phyloP scores from a whole-genome alignment of 805 yeast genomes.

The Huiozyma sinensis region DNA sequence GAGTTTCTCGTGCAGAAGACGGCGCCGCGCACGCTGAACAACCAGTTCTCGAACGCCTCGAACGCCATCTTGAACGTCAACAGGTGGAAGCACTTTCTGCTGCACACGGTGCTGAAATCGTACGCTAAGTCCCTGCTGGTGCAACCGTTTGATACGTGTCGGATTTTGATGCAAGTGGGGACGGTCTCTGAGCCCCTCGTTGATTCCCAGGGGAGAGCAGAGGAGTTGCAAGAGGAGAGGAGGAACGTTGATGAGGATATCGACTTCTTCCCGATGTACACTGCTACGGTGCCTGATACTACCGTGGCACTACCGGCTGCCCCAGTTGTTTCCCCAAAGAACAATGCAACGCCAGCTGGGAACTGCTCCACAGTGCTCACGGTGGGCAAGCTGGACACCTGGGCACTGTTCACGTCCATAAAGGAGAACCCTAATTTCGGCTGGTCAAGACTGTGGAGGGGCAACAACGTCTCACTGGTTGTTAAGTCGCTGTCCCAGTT shows the following conservation, averaged over 20 bases:
- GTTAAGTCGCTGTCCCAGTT: not conserved
- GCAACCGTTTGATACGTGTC: not conserved
- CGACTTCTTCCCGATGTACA: slow-evolving; percentile 1
- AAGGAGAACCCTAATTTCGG: not conserved
- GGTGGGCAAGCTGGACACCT: not conserved
- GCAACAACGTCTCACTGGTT: no score
- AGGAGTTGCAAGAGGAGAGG: no score
- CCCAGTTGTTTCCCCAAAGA: not conserved
- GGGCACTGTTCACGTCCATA: not conserved
- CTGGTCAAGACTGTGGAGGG: not conserved
- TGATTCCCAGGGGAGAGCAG: no score
- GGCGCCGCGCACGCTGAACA: not conserved
- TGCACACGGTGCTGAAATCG: not conserved
- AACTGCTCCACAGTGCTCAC: not conserved
- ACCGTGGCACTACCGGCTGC: not conserved
- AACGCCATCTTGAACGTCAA: no score
- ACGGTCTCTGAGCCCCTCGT: not conserved
- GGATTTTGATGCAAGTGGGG: not conserved
- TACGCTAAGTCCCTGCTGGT: not conserved
- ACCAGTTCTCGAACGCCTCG: no score
- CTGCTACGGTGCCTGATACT: not conserved
- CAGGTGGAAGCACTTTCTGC: no score
- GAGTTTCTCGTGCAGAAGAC: not conserved
- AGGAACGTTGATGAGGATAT: not conserved
- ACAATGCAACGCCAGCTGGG: not conserved